Base-by-base conservation (phyloP, 2,329 filamentous ascomycete species). In the Bipolaris sorokiniana region DNA sequence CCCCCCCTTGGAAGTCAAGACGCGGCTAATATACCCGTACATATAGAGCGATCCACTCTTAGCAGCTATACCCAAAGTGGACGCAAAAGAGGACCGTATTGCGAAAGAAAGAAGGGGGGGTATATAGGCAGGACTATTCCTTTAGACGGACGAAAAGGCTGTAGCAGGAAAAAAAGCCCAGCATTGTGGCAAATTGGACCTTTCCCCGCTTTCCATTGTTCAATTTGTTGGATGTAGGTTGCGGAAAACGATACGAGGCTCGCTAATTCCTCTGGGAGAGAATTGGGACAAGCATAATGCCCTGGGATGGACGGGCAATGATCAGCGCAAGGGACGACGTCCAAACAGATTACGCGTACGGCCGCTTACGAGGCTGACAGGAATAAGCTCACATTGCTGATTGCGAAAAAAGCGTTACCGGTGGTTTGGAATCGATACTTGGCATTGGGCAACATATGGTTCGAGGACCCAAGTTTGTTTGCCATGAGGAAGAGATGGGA, bases 261-360 rank as follows among this genome's bases (percentile, higher is more conserved):
- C 9, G 26, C 10, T 10, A 28, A 28, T 28, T 2, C 7, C 26
- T 28, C 26, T 28, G 10, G 26, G 7, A 28, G 26, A 28, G 7
- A 28, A 28, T 28, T 28, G 26, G 26, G 9, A 28, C 2, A 10
- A 28, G 10, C 26, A 28, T 9, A 9, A 28, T 28, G 26, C 26
- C 26, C 48, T 41, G 34, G 28, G 31, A 33, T 33, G 48, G 48
- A 51, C 34, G 28, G 26, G 33, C 28, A 41, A 51, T 34, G 53
- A 56, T 56, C 23, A 48, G 37, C 53, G 40, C 41, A 51, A 31
- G 48, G 48, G 23, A 26, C 23, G 23, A 16, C 22, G 2, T 10
- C 46, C 46, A 13, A 34, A 31, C 11, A 40, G 16, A 26, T 45
- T 51, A 34, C 42, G 41, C 48, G 20, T 45, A 33, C 36, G 34